Evolutionary conservation across 305 asterid species (phyloP).

Genomic region (Fraxinus velutina): DNA sequence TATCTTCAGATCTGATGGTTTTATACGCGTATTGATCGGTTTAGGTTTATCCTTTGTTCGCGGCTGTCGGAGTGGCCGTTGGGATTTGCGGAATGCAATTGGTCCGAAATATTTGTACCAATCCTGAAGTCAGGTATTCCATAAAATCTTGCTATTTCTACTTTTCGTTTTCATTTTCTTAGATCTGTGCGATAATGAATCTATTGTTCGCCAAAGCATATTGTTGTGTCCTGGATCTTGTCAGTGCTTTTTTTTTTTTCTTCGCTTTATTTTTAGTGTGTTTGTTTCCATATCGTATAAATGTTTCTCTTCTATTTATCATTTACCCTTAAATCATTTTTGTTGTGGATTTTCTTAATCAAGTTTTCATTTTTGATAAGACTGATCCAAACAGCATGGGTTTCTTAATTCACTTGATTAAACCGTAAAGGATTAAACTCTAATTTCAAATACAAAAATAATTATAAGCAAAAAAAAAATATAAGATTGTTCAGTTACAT

Average conservation of each 20-base stretch:
- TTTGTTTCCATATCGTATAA: background rate
- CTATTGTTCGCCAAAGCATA: background rate
- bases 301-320: background rate
- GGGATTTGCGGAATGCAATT: slow-evolving; percentile 88
- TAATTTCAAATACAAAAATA: background rate
- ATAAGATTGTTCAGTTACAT: no score
- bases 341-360: background rate
- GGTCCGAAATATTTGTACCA: slow-evolving; percentile 62
- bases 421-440: background rate
- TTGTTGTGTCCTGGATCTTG: background rate
- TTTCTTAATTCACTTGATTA: background rate
- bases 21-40: background rate
- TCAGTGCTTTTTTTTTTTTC: background rate
- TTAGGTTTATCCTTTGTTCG: slow-evolving; percentile 81
- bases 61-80: slow-evolving; percentile 74
- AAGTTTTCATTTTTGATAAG: background rate
- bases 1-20: background rate
- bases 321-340: background rate
- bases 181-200: slow-evolving; percentile 21
- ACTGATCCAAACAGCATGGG: background rate
- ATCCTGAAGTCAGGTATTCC: slow-evolving; percentile 89
- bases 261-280: background rate
- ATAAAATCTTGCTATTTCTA: background rate
- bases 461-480: background rate
- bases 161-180: background rate